These are phyloP conservation scores for Fusarium illudens DNA, from an alignment of 2,329 filamentous ascomycete genomes.

Conservation along the genomic window DNA sequence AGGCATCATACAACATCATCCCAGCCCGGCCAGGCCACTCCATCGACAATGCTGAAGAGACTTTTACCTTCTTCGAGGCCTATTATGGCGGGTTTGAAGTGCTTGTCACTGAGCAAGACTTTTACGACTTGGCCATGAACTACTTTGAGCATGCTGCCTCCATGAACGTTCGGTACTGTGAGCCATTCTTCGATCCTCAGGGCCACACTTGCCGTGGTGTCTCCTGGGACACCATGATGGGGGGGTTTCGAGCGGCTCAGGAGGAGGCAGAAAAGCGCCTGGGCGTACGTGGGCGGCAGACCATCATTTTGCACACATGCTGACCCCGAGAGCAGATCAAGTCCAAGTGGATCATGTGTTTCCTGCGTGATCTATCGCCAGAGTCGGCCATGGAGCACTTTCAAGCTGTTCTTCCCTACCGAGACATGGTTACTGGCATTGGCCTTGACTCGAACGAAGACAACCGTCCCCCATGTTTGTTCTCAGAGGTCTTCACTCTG, in stretches of 20 bases:
- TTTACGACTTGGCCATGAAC: slow-evolving; percentile 73
- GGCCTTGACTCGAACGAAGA: slow-evolving; percentile 58
- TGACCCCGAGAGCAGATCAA: slow-evolving; percentile 5
- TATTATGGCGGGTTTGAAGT: slow-evolving; percentile 81
- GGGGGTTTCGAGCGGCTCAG: slow-evolving; percentile 68
- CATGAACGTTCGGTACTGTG: slow-evolving; percentile 74
- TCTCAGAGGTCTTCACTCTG: slow-evolving; percentile 50
- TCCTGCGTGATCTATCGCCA: slow-evolving; percentile 72
- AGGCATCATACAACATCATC: slow-evolving; percentile 27
- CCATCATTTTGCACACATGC: rapidly evolving
- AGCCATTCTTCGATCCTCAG: slow-evolving; percentile 83
- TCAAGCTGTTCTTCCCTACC: slow-evolving; percentile 48
- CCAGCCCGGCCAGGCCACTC: slow-evolving; percentile 41
- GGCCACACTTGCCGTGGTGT: slow-evolving; percentile 72
- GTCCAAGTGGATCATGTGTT: slow-evolving; percentile 73
- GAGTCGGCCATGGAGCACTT: slow-evolving; percentile 75
- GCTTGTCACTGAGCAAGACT: slow-evolving; percentile 69
- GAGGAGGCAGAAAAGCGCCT: slow-evolving; percentile 55
- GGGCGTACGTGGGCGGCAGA: neutral
- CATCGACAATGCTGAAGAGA: slow-evolving; percentile 28
- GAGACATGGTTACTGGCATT: slow-evolving; percentile 53
- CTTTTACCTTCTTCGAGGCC: slow-evolving; percentile 69
- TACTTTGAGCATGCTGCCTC: slow-evolving; percentile 71
- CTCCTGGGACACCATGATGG: slow-evolving; percentile 66
- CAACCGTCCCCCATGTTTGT: slow-evolving; percentile 54